A percentile compares a stretch with the other conserved stretches of the same genome.
Evolutionary conservation across 257 asterid genomes (phyloP).

Genomic region (Dorcoceras hygrometricum): DNA sequence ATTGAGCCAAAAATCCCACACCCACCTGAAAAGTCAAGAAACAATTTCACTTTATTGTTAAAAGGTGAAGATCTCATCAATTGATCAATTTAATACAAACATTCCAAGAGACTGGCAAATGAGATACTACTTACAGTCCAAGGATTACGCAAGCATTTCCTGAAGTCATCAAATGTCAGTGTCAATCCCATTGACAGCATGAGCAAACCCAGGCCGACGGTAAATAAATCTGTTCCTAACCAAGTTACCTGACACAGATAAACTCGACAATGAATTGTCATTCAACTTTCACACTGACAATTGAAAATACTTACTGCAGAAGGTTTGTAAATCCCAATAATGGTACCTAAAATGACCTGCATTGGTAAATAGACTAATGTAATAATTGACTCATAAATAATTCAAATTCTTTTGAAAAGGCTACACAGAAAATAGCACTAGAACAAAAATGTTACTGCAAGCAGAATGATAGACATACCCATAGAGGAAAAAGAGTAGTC

Average conservation of each 20-base stretch:
- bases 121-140: conserved; percentile 76
- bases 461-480: conserved; percentile 57
- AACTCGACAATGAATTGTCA: conserved; percentile 15
- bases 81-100: conserved; percentile 12
- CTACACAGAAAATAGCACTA: conserved; percentile 15
- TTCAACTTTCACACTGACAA: conserved; percentile 24
- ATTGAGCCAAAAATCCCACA: conserved; percentile 91
- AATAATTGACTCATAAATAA: conserved; percentile 7
- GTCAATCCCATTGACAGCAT: conserved; percentile 99
- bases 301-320: conserved; percentile 52
- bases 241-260: conserved; percentile 75
- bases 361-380: conserved; percentile 23
- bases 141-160: conserved; percentile 89
- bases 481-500: conserved; percentile 88
- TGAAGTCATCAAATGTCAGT: conserved; percentile 84
- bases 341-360: conserved; percentile 90
- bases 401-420: conserved; percentile 8
- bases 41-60: conserved; percentile 14
- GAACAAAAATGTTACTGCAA: conserved; percentile 18
- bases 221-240: conserved; percentile 86
- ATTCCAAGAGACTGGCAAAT: conserved; percentile 8
- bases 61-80: conserved; percentile 18
- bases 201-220: conserved; percentile 92
- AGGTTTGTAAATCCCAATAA: conserved; percentile 92
- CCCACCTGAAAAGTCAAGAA: conserved; percentile 63